phyloP scores from a whole-genome alignment of 768 basidiomycete genomes.

The Boletus rubescentipes region DNA sequence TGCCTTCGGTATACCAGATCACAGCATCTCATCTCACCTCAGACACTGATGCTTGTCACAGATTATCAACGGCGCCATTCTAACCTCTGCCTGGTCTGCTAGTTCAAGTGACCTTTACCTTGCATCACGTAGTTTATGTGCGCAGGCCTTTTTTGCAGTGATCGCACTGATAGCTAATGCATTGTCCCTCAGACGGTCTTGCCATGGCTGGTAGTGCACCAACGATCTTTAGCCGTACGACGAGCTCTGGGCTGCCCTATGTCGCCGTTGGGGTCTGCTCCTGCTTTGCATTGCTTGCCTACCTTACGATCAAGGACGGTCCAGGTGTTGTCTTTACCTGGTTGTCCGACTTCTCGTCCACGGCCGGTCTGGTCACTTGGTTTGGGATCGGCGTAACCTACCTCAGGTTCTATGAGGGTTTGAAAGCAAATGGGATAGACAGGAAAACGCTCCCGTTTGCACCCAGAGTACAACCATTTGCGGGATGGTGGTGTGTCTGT shows the following conservation, averaged over 20 bases:
- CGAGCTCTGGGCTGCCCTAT: constrained; percentile 43
- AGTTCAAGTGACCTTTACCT: constrained; percentile 5
- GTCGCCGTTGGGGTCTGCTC: constrained; percentile 33
- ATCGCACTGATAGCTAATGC: neutral
- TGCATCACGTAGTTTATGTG: constrained; percentile 4
- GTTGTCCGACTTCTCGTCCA: constrained; percentile 36
- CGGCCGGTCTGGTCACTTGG: constrained; percentile 45
- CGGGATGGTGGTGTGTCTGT: neutral
- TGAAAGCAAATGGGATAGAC: too few species aligned
- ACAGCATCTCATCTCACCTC: too few species aligned
- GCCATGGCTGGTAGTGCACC: constrained; percentile 55
- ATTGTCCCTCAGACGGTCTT: constrained; percentile 46
- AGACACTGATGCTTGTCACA: neutral
- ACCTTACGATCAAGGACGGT: constrained; percentile 38
- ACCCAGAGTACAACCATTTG: too few species aligned
- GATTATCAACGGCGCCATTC: constrained; percentile 5
- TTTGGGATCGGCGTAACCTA: constrained; percentile 17
- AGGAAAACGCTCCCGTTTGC: too few species aligned
- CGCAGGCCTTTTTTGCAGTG: neutral
- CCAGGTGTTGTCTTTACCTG: constrained; percentile 43
- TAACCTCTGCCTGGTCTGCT: neutral
- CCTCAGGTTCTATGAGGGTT: too few species aligned
- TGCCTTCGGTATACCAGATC: neutral
- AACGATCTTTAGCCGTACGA: constrained; percentile 45
- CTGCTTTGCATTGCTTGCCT: constrained; percentile 37